These are phyloP conservation scores for Nasturtium officinale DNA, from an alignment of 345 rosid species.

Conservation along the genomic window DNA sequence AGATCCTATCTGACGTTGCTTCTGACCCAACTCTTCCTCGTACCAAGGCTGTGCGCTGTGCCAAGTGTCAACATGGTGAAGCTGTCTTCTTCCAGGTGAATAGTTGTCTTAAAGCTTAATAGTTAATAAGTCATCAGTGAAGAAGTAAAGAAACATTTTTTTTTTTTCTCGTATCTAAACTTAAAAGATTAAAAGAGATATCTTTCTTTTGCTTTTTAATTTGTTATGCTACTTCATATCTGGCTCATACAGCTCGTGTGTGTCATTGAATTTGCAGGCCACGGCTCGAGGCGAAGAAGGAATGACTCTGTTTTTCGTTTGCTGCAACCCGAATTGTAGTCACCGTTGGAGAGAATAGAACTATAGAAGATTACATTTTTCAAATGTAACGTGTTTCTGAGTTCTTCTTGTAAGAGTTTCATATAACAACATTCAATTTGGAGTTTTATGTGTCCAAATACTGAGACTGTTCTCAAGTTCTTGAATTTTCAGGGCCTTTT, in stretches of 20 bases:
- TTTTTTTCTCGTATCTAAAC: background rate
- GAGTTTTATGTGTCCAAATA: conserved; percentile 12
- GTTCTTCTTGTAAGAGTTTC: background rate
- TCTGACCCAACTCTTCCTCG: conserved; percentile 90
- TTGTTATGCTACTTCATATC: conserved; percentile 12
- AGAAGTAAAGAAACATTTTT: background rate
- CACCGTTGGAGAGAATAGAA: conserved; percentile 78
- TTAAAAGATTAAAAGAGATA: background rate
- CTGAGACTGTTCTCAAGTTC: background rate
- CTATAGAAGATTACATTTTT: background rate
- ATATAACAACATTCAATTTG: background rate
- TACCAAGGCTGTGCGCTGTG: conserved; percentile 66
- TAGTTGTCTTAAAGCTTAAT: background rate
- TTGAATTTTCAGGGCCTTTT: conserved; percentile 19
- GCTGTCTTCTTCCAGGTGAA: conserved; percentile 86
- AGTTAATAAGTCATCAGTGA: background rate
- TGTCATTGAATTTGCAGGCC: conserved; percentile 50
- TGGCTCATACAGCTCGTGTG: background rate
- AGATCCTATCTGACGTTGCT: conserved; percentile 72
- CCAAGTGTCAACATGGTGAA: conserved; percentile 59
- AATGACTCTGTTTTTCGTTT: conserved; percentile 89
- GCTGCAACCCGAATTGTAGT: conserved; percentile 87
- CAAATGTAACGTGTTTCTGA: conserved; percentile 7
- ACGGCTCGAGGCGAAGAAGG: conserved; percentile 95
- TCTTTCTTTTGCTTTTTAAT: background rate